Conservation (phyloP, 108 stramenopile species). For the Fragilariopsis cylindrus region DNA sequence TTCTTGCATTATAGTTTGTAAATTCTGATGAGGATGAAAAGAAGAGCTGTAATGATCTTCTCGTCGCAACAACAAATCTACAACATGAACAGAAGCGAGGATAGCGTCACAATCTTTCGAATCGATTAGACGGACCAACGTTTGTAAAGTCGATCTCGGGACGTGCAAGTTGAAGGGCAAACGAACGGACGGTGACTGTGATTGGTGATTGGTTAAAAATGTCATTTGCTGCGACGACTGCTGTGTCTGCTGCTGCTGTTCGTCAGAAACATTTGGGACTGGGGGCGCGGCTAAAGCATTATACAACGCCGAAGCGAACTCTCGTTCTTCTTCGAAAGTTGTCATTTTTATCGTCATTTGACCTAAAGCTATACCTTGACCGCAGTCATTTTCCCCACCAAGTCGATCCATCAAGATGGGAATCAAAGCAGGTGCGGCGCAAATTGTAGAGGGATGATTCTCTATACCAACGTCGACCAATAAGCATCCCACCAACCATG, state of each 20-base stretch:
- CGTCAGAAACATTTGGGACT: background rate
- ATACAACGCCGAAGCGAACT: constrained; percentile 26
- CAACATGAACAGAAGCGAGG: constrained; percentile 15
- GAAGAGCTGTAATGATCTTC: background rate
- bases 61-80: constrained; percentile 15
- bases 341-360: background rate
- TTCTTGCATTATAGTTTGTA: constrained; percentile 16
- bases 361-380: background rate
- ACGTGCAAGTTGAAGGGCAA: constrained; percentile 12
- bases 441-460: constrained; percentile 33
- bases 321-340: constrained; percentile 26
- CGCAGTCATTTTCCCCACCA: background rate
- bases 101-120: constrained; percentile 33
- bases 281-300: constrained; percentile 28
- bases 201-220: background rate
- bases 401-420: constrained; percentile 25
- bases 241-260: background rate
- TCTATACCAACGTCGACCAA: constrained; percentile 32
- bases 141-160: constrained; percentile 2
- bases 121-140: constrained; percentile 18
- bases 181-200: background rate
- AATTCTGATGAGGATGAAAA: background rate
- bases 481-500: constrained; percentile 41
- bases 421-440: constrained; percentile 32
- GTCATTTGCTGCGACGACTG: background rate